Evolutionary conservation across 108 stramenopile species (phyloP).

Genomic region (Asterionellopsis glacialis): DNA sequence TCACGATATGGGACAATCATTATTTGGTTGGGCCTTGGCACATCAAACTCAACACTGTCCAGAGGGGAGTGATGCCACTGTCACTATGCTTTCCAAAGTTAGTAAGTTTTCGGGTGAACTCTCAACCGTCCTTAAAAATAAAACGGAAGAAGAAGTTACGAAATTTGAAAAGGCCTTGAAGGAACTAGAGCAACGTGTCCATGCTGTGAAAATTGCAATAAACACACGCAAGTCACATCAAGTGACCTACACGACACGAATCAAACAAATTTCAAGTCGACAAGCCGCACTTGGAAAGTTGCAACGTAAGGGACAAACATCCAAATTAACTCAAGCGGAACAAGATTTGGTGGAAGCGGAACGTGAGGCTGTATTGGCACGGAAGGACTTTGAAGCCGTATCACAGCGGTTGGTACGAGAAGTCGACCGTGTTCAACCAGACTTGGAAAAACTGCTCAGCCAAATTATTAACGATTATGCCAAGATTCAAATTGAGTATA

Average conservation of each 20-base stretch:
- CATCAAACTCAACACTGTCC: not conserved
- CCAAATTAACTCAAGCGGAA: constrained; percentile 26
- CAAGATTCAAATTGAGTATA: constrained; percentile 78
- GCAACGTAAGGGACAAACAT: constrained; percentile 25
- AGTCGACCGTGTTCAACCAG: constrained; percentile 60
- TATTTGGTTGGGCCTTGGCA: constrained; percentile 48
- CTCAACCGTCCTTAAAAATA: constrained; percentile 47
- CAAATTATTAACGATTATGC: constrained; percentile 59
- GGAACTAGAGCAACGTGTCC: constrained; percentile 65
- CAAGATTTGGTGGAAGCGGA: constrained; percentile 30
- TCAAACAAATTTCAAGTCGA: constrained; percentile 53
- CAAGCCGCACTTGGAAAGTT: constrained; percentile 45
- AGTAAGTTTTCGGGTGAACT: constrained; percentile 51
- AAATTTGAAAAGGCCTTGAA: constrained; percentile 69
- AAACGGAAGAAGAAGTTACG: constrained; percentile 67
- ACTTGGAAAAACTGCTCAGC: constrained; percentile 54
- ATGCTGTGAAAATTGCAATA: constrained; percentile 75
- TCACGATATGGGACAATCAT: constrained; percentile 77
- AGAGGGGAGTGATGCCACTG: constrained; percentile 15
- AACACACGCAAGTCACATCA: constrained; percentile 65
- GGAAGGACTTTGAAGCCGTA: constrained; percentile 60
- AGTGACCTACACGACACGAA: constrained; percentile 55
- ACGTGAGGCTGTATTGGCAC: constrained; percentile 31
- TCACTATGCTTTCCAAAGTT: constrained; percentile 22
- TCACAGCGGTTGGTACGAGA: constrained; percentile 72